A percentile compares a stretch with the other conserved stretches of the same genome.
These are phyloP conservation scores for Obelidium mucronatum DNA, from an alignment of 192 early-diverging fungal genomes.

Conservation along the genomic window DNA sequence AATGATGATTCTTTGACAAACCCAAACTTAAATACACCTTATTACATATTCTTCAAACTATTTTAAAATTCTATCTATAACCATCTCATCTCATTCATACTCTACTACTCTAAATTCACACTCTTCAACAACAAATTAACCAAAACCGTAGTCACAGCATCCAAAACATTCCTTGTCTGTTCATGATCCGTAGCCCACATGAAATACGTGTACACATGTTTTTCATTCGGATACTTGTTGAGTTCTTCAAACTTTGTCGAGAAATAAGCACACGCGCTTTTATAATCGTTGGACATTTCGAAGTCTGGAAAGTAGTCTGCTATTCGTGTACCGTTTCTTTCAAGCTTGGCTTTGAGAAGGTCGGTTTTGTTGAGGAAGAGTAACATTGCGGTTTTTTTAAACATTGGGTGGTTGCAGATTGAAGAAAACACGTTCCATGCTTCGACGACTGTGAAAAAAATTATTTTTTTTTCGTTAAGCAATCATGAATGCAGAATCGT, in stretches of 20 bases:
- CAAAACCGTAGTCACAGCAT: constrained; percentile 59
- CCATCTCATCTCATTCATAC: constrained; percentile 60
- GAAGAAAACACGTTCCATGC: constrained; percentile 38
- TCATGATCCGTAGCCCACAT: constrained; percentile 65
- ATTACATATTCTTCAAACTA: too few species aligned
- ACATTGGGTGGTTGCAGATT: constrained; percentile 48
- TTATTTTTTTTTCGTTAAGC: constrained; percentile 53
- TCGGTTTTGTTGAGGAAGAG: constrained; percentile 98
- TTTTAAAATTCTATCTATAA: too few species aligned
- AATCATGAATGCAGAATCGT: constrained; percentile 90
- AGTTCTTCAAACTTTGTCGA: constrained; percentile 45
- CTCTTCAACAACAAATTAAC: too few species aligned
- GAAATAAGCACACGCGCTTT: constrained; percentile 51
- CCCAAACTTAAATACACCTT: too few species aligned
- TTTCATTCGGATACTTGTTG: constrained; percentile 49
- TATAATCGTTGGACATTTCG: constrained; percentile 46
- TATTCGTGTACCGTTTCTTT: neutral
- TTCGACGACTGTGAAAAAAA: constrained; percentile 37
- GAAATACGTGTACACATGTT: constrained; percentile 63
- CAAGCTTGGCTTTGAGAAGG: constrained; percentile 89
- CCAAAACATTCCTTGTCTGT: constrained; percentile 62
- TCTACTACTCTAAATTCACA: too few species aligned
- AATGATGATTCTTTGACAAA: too few species aligned
- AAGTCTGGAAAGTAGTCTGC: constrained; percentile 48
- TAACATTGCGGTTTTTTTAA: constrained; percentile 77